Conservation (phyloP, 1,284 basidiomycete genomes). For the Austropuccinia psidii region DNA sequence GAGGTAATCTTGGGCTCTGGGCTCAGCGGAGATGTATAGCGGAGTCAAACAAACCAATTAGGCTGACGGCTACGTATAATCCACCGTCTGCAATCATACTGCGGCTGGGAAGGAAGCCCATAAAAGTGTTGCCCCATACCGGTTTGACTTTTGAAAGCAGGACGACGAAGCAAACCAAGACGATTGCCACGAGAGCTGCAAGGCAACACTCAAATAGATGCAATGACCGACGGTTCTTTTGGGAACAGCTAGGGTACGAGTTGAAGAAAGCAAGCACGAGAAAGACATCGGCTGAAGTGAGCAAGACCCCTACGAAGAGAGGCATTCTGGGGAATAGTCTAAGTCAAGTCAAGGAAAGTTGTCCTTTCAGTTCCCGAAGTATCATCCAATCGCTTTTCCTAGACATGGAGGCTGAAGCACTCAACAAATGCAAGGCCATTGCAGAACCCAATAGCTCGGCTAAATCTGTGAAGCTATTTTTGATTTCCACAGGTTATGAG, state of each 20-base stretch:
- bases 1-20: no score
- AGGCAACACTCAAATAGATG: slow-evolving; percentile 62
- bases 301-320: slow-evolving; percentile 69
- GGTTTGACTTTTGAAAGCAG: slow-evolving; percentile 68
- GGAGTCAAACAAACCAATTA: slow-evolving; percentile 49
- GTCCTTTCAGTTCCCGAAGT: not conserved
- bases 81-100: slow-evolving; percentile 58
- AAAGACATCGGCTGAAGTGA: slow-evolving; percentile 76
- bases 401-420: not conserved
- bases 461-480: slow-evolving; percentile 51
- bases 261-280: slow-evolving; percentile 55
- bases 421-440: slow-evolving; percentile 63
- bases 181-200: slow-evolving; percentile 62
- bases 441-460: slow-evolving; percentile 67
- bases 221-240: slow-evolving; percentile 44
- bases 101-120: slow-evolving; percentile 71
- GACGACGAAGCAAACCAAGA: slow-evolving; percentile 71
- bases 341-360: slow-evolving; percentile 2
- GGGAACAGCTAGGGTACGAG: slow-evolving; percentile 43
- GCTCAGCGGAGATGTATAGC: not conserved
- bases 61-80: slow-evolving; percentile 66
- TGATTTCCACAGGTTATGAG: not conserved
- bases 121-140: slow-evolving; percentile 68
- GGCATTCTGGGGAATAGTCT: slow-evolving; percentile 68
- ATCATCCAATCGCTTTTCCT: not conserved